Percentiles rank a stretch among this genome's conserved stretches.
Conservation (phyloP, 306 rosid species). For the Quillaja saponaria region DNA sequence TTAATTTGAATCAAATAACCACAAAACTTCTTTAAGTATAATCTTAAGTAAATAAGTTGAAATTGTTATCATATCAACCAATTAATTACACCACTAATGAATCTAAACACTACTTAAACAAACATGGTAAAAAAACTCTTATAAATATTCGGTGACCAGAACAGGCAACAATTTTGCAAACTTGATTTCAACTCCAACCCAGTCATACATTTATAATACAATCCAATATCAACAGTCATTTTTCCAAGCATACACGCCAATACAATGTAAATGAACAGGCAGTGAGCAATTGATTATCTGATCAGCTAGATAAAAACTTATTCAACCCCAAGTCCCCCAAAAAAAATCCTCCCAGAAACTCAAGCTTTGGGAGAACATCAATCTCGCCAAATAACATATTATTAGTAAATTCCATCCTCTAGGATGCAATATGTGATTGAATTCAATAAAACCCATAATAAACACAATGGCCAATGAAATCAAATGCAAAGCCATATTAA, state of each 20-base stretch:
- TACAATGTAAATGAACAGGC: too few relatives aligned
- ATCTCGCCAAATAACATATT: too few relatives aligned
- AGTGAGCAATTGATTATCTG: too few relatives aligned
- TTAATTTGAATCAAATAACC: too few relatives aligned
- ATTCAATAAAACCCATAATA: too few relatives aligned
- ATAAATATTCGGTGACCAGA: slow-evolving; percentile 3
- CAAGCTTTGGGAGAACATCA: too few relatives aligned
- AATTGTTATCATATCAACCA: background rate
- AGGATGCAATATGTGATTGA: too few relatives aligned
- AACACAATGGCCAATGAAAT: too few relatives aligned
- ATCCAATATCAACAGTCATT: slow-evolving; percentile 8
- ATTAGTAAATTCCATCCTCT: too few relatives aligned
- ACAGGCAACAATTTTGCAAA: background rate
- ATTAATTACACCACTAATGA: background rate
- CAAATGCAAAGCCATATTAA: too few relatives aligned
- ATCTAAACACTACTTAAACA: background rate
- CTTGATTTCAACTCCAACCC: background rate
- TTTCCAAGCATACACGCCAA: background rate
- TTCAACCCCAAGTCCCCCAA: background rate
- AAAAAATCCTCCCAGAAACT: too few relatives aligned
- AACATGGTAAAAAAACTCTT: background rate
- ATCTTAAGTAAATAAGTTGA: background rate
- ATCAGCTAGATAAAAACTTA: too few relatives aligned
- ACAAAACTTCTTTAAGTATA: background rate
- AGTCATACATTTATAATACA: slow-evolving; percentile 8